Base-by-base conservation (phyloP, 345 rosid genomes). In the Aquilaria malaccensis region DNA sequence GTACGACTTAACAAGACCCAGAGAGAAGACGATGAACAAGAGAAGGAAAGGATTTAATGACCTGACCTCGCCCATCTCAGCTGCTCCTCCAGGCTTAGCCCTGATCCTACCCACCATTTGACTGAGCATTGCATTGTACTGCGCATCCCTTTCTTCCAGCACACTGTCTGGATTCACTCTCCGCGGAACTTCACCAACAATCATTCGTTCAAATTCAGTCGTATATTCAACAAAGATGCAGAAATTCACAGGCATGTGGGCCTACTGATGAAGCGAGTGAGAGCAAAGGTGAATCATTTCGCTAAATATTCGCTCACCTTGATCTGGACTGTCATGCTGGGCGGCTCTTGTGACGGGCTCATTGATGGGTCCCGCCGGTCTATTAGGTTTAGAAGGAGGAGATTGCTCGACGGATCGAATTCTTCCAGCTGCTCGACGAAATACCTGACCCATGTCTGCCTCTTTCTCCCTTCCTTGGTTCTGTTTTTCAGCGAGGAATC, bases 381-480 rank as follows among this genome's bases (percentile, higher is more conserved):
- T 69, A 56, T 72, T 78, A 33, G 81, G 63, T 56, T 70, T 72
- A 11, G 80, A 33, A 50, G 81, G 65, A 31, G 75, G 77, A 22
- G 85, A 67, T 59, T 69, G 73, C 50, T 79, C 85, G 65, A 70
- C 73, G 63, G 51, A 29, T 79, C 72, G 65, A 73, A 86, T 70
- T 77, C 79, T 83, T 30, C 95, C 96, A 77, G 81, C 69, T 37
- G 96, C 97, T 86, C 97, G 93, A 85, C 99, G 97, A 84, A 95
- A 81, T 80, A 89, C 96, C 83, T 95, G 97, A 57, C 97, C 97
- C 99, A 91, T 88, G 62, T 45, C 22, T n/a, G 5, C 29, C 37
- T 53, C 52, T 15, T 7, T 49, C 14, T 50, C 51, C 50, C 1
- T 5, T 37, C 7, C 43, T 37, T 1, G 5, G 5, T 37, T 37